Base-by-base conservation (phyloP, 768 basidiomycete genomes). In the Lactarius tabidus region DNA sequence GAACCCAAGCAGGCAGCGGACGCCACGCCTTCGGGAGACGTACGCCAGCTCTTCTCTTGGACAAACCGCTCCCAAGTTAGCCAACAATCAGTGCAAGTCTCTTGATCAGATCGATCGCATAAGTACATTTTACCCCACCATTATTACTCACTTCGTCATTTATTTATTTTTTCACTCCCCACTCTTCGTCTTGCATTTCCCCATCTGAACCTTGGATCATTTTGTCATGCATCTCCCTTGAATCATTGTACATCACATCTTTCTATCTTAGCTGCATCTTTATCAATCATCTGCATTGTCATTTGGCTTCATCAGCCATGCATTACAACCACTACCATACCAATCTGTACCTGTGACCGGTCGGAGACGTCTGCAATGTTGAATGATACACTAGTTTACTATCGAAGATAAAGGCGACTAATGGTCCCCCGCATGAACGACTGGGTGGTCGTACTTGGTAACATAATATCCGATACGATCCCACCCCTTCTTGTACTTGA, bases 1-100 rank as follows among this genome's bases (percentile, higher is more conserved):
- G 91, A 93, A 74, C 92, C 91, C 55, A 89, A 84, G 72, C 90
- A 92, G 66, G 81, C 89, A 10, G 88, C 88, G 43, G 91, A 93
- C 74, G 78, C 79, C 41, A 82, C 85, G 29, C 85, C 77, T 15
- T 72, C 77, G 12, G 79, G 84, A 66, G 90, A 92, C 71, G 82
- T 91, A 80, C 87, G 89, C 58, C 88, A 90, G 72, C 78, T 91
- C 41, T 92, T 91, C 76, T 84, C 82, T 70, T 90, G 91, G 90
- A 85, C 89, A 57, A 86, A 72, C 59, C 75, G 76, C 65, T 75
- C 76, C 65, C 74, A 75, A 67, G 73, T 78, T 20, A 62, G 29
- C 26, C 65, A 55, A 23, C 63, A 69, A 14, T 53, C 67, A 15
- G 35, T 67, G 23, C 67, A 60, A 59, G 57, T 68, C 26, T 67